A percentile compares a stretch with the other conserved stretches of the same genome.
These are phyloP conservation scores for Usnea hakonensis DNA, from an alignment of 495 filamentous ascomycete genomes.

Conservation along the genomic window DNA sequence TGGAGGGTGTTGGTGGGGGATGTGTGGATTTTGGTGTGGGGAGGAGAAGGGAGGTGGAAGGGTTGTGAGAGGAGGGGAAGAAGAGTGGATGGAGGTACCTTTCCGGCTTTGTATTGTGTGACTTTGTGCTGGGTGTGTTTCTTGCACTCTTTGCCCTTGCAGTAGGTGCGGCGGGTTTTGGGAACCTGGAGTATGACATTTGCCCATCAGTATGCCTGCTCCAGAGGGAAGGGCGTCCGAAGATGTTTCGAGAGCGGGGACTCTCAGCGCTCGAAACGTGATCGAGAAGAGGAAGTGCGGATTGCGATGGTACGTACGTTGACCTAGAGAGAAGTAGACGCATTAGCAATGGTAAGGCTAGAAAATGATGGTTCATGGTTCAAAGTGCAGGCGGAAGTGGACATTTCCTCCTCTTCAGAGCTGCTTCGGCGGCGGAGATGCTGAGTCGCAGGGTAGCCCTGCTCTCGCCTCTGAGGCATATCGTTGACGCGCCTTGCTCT, in stretches of 20 bases:
- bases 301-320: background rate
- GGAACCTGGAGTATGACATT: conserved; percentile 53
- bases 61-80: background rate
- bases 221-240: background rate
- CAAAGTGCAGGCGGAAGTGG: background rate
- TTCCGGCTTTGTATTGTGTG: conserved; percentile 95
- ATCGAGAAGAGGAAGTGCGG: background rate
- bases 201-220: too few relatives aligned
- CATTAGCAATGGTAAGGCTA: conserved; percentile 12
- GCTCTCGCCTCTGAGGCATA: background rate
- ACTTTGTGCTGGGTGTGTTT: conserved; percentile 48
- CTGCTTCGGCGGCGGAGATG: background rate
- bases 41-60: background rate
- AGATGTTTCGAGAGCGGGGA: background rate
- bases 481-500: background rate
- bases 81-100: conserved; percentile 43
- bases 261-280: background rate
- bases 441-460: background rate
- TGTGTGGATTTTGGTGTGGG: background rate
- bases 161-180: conserved; percentile 87
- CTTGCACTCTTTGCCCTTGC: conserved; percentile 82
- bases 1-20: background rate
- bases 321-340: conserved; percentile 17
- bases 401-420: background rate
- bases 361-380: background rate